Percentiles rank a stretch among this genome's conserved stretches.
Evolutionary conservation across 805 yeast species (phyloP).

Genomic region (Candida sphagnicola): DNA sequence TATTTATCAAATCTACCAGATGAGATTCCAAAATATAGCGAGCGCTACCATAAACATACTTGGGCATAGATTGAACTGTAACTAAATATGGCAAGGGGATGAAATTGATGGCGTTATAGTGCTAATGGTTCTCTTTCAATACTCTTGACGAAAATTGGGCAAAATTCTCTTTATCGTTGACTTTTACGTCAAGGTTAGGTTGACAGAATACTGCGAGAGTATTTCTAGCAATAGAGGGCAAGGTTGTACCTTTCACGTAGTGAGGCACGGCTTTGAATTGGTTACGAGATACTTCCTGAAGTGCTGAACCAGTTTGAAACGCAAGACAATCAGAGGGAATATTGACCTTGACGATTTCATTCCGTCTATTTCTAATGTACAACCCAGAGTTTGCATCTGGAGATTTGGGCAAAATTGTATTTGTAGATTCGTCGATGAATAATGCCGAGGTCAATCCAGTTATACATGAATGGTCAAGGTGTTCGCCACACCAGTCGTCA

Average conservation of each 20-base stretch:
- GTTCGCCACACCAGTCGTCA: conserved; percentile 60
- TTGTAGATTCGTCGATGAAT: conserved; percentile 38
- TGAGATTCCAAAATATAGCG: no score
- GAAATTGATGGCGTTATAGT: no score
- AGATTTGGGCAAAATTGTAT: conserved; percentile 19
- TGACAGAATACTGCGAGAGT: conserved; percentile 63
- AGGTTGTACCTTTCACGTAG: conserved; percentile 43
- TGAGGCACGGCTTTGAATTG: conserved; percentile 58
- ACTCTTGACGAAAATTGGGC: conserved; percentile 46
- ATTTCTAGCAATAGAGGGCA: conserved; percentile 40
- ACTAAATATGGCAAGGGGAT: no score
- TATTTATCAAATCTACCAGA: no score
- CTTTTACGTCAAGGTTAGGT: conserved; percentile 49
- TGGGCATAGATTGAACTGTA: no score
- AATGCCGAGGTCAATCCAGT: conserved; percentile 58
- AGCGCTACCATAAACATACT: no score
- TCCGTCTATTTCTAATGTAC: conserved; percentile 44
- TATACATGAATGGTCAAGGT: conserved; percentile 55
- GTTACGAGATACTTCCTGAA: conserved; percentile 47
- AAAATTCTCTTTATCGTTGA: conserved; percentile 44
- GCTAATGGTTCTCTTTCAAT: conserved; percentile 34
- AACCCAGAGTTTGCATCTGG: conserved; percentile 49
- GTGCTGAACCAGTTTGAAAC: conserved; percentile 58
- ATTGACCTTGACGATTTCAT: conserved; percentile 43
- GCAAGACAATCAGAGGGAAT: conserved; percentile 56